phyloP scores from a whole-genome alignment of 2,329 filamentous ascomycete genomes.

The Cordyceps militaris region DNA sequence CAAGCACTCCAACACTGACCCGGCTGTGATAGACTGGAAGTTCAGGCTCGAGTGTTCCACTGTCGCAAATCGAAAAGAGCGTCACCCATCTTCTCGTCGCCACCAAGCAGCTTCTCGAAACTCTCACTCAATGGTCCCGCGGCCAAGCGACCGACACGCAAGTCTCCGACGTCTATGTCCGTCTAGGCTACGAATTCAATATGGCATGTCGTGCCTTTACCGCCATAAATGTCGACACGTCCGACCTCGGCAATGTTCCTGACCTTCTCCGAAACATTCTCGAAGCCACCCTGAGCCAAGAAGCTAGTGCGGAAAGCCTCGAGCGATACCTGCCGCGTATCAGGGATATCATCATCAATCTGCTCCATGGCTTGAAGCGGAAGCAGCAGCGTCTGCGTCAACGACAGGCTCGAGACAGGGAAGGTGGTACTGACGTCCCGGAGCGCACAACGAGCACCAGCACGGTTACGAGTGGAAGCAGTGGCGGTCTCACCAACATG shows the following conservation, averaged over 20 bases:
- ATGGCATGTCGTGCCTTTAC: conserved; percentile 96
- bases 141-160: conserved; percentile 86
- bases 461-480: conserved; percentile 50
- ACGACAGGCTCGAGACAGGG: conserved; percentile 51
- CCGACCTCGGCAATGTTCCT: conserved; percentile 89
- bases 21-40: conserved; percentile 24
- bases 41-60: conserved; percentile 59
- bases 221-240: conserved; percentile 92
- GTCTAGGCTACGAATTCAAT: conserved; percentile 97
- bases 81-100: conserved; percentile 96
- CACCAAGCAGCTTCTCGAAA: conserved; percentile 96
- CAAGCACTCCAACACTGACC: conserved; percentile 18
- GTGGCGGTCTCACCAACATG: conserved; percentile 48
- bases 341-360: conserved; percentile 96
- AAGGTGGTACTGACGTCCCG: conserved; percentile 33
- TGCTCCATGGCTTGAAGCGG: conserved; percentile 90
- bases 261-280: conserved; percentile 84
- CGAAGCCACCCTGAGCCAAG: conserved; percentile 92
- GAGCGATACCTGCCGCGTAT: conserved; percentile 92
- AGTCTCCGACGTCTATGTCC: conserved; percentile 96
- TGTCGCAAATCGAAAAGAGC: conserved; percentile 98
- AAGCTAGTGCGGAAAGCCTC: conserved; percentile 86
- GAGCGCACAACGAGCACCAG: conserved; percentile 52
- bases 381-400: conserved; percentile 85
- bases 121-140: conserved; percentile 94